A percentile compares a stretch with the other conserved stretches of the same genome.
phyloP scores from a whole-genome alignment of 257 asterid genomes.

The Solanum neorickii region DNA sequence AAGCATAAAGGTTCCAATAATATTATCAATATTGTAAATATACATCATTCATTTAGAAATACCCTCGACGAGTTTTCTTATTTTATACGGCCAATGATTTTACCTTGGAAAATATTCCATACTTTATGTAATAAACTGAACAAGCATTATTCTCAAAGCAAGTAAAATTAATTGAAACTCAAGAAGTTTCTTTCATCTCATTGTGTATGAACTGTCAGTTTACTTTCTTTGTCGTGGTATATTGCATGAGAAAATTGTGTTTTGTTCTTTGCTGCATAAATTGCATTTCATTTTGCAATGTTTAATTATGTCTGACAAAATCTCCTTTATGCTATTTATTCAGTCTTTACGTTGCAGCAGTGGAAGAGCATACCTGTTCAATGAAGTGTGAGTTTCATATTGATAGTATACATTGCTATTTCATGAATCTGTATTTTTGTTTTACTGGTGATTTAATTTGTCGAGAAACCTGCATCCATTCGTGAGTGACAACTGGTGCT shows the following conservation, averaged over 20 bases:
- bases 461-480: not conserved
- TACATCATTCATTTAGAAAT: not conserved
- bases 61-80: not conserved
- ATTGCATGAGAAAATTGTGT: not conserved
- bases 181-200: not conserved
- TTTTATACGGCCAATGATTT: not conserved
- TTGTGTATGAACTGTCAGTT: not conserved
- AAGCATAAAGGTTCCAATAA: not conserved
- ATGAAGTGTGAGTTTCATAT: conserved; percentile 41
- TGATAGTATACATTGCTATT: not conserved
- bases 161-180: not conserved
- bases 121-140: not conserved
- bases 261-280: not conserved
- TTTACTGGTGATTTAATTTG: not conserved
- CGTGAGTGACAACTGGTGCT: not conserved
- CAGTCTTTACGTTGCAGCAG: conserved; percentile 72
- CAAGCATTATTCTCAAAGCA: not conserved
- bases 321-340: not conserved
- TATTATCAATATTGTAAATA: not conserved
- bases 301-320: not conserved
- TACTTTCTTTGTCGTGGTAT: not conserved
- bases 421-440: not conserved
- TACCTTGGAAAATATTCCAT: not conserved
- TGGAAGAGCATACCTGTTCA: conserved; percentile 83
- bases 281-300: not conserved